These are phyloP conservation scores for Alternaria triticimaculans DNA, from an alignment of 2,329 filamentous ascomycete species.

Conservation along the genomic window DNA sequence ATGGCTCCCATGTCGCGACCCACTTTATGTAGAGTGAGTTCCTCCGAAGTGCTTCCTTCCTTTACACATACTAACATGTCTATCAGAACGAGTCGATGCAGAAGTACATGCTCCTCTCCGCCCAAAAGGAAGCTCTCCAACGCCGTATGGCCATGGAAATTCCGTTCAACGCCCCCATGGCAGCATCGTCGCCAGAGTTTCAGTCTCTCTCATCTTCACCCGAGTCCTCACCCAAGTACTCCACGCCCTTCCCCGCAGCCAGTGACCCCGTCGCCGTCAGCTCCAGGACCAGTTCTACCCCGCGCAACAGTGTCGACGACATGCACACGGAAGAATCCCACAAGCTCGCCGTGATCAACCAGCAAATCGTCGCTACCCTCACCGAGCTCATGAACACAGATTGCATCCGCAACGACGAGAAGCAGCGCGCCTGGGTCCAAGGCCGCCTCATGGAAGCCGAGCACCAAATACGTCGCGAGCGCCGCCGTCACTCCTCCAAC, in stretches of 20 bases:
- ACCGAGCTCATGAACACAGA: conserved; percentile 63
- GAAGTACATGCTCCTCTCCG: conserved; percentile 50
- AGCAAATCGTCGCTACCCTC: conserved; percentile 61
- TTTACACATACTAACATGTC: conserved; percentile 16
- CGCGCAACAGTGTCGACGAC: conserved; percentile 34
- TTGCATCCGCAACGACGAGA: conserved; percentile 55
- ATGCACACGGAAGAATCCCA: conserved; percentile 52
- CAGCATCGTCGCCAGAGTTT: conserved; percentile 44
- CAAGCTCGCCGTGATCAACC: conserved; percentile 58
- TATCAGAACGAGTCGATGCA: conserved; percentile 43
- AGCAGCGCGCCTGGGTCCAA: conserved; percentile 59
- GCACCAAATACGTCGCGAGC: conserved; percentile 55
- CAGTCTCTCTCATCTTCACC: conserved; percentile 46
- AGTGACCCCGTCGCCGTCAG: conserved; percentile 34
- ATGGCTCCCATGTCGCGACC: conserved; percentile 31
- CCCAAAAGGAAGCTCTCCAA: conserved; percentile 50
- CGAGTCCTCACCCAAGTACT: conserved; percentile 28
- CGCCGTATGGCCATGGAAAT: conserved; percentile 49
- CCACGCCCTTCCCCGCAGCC: conserved; percentile 29
- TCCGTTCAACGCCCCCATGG: conserved; percentile 41
- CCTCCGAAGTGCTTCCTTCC: not conserved
- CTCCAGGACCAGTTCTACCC: conserved; percentile 18
- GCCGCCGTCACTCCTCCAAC: conserved; percentile 47
- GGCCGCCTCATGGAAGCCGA: conserved; percentile 61
- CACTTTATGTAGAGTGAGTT: conserved; percentile 31